Conservation (phyloP, 805 yeast genomes). For the Cyberlindnera euphorbiiphila region DNA sequence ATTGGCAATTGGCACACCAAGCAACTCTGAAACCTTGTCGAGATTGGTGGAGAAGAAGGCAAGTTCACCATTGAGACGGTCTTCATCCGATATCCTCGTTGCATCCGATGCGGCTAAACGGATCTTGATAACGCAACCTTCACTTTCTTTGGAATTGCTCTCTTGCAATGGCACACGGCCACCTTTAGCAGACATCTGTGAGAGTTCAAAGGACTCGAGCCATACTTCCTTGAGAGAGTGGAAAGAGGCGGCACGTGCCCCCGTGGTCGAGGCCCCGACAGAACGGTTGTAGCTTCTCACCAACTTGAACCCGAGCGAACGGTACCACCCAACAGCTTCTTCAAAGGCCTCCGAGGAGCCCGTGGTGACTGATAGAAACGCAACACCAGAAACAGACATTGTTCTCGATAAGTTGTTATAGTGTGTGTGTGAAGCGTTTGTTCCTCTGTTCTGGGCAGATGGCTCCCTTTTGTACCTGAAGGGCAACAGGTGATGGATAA, state of each 20-base stretch:
- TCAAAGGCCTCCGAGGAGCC: conserved; percentile 43
- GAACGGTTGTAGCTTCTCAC: conserved; percentile 58
- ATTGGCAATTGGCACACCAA: conserved; percentile 17
- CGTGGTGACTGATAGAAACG: conserved; percentile 62
- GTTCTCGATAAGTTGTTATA: too few relatives aligned
- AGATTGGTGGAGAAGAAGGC: conserved; percentile 41
- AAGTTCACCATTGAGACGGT: conserved; percentile 33
- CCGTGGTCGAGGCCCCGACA: conserved; percentile 33
- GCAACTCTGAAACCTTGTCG: conserved; percentile 23
- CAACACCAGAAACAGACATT: conserved; percentile 36
- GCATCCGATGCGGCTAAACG: conserved; percentile 32
- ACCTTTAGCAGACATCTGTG: conserved; percentile 50
- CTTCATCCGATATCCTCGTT: conserved; percentile 21
- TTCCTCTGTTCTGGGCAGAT: too few relatives aligned
- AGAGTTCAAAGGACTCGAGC: conserved; percentile 66
- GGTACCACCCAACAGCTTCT: conserved; percentile 52
- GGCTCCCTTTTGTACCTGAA: too few relatives aligned
- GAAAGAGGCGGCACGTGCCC: conserved; percentile 50
- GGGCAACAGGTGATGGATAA: too few relatives aligned
- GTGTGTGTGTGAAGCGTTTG: too few relatives aligned
- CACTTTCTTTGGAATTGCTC: conserved; percentile 34
- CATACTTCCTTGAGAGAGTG: conserved; percentile 70
- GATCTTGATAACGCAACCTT: conserved; percentile 46
- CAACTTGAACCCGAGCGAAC: conserved; percentile 54
- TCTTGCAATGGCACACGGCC: conserved; percentile 52